phyloP scores from a whole-genome alignment of 331 rosid genomes.

The Erythrophleum ivorense region DNA sequence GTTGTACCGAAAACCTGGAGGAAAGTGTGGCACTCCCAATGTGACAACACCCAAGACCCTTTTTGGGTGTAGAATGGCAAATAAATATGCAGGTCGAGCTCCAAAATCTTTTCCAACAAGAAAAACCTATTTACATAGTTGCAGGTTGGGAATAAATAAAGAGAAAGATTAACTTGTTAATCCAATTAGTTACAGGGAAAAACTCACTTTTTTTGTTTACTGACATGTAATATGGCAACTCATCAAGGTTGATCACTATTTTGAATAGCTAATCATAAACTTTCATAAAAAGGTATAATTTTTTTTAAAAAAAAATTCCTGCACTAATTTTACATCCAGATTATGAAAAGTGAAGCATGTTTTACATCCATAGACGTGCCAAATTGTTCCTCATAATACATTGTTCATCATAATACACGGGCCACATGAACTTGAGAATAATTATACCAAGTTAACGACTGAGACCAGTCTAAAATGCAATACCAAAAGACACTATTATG shows the following conservation, averaged over 20 bases:
- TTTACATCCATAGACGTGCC: not conserved
- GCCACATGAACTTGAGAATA: not conserved
- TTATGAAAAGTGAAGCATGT: not conserved
- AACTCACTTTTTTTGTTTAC: too few relatives aligned
- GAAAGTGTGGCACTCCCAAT: slow-evolving; percentile 61
- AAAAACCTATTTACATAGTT: slow-evolving; percentile 51
- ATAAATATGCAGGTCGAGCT: slow-evolving; percentile 52
- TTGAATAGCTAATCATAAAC: too few relatives aligned
- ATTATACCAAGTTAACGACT: not conserved
- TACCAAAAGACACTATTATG: not conserved
- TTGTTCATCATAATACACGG: not conserved
- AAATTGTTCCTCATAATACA: too few relatives aligned
- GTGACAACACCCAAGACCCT: slow-evolving; percentile 68
- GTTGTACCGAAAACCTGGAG: slow-evolving; percentile 39
- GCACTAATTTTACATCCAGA: too few relatives aligned
- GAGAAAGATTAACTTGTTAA: not conserved
- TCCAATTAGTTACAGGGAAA: not conserved
- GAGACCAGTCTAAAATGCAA: not conserved
- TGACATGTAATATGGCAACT: too few relatives aligned
- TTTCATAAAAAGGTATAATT: too few relatives aligned
- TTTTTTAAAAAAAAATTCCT: too few relatives aligned
- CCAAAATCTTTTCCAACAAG: slow-evolving; percentile 82
- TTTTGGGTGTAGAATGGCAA: slow-evolving; percentile 63
- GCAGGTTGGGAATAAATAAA: not conserved
- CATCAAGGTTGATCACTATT: too few relatives aligned